Evolutionary conservation across 345 rosid species (phyloP), one percentile per base, ranked within the genome.

Genomic region (Aquilaria sinensis): DNA sequence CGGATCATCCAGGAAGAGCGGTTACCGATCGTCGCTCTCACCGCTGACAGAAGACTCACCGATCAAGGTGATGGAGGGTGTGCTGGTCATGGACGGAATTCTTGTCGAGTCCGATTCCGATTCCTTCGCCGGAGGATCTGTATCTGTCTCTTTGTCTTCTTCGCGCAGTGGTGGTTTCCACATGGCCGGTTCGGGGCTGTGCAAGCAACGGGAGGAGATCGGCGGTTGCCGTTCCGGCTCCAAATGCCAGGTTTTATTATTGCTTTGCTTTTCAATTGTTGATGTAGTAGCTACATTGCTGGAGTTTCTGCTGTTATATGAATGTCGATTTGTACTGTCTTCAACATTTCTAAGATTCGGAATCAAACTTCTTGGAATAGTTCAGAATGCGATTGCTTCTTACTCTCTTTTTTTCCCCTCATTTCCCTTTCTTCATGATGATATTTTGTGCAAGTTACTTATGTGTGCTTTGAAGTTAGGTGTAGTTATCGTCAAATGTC

Each of bases 31-130:
- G 32, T 29, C 57, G 10, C 9, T 53, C 4, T 53, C 33, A 31
- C 79, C 79, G 16, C 43, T 75, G 43, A 37, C 43, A 37, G 43
- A 37, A 37, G 43, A 37, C n/a, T 71, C 81, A 0, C 75, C 71
- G 4, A 62, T 76, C 16, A 70, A 75, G 16, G 72, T 61, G 14
- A 31, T 64, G 58, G 85, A 81, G 41, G 85, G 77, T 12, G 87
- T 83, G 54, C 31, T 86, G 45, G 85, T 89, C 54, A 78, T 81
- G 80, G 96, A 89, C 67, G 90, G 77, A 30, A 67, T 82, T 73
- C 69, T 77, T 10, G 74, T 85, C 46, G 72, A 58, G 33, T 73
- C 83, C 5, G 67, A 53, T 47, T 63, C 33, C 3, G 65, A 61
- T 60, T 67, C 68, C 12, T 23, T 55, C 51, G 67, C 67, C 12